Evolutionary conservation across 2,329 filamentous ascomycete species (phyloP).

Genomic region (Beauveria caledonica): DNA sequence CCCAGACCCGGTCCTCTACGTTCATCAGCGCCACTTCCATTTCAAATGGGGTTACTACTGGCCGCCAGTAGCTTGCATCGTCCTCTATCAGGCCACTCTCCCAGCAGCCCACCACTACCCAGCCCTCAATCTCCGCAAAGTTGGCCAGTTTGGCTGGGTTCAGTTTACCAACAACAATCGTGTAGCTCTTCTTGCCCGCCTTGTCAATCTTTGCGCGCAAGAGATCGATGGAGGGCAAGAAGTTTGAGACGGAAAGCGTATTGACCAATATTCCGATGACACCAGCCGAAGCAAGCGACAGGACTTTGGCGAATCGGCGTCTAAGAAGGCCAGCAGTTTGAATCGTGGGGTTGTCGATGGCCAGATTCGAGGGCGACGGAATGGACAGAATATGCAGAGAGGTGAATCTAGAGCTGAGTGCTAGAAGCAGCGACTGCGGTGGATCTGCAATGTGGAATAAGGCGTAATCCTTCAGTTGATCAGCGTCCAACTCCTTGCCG

Average conservation of each 20-base stretch:
- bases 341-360: slow-evolving; percentile 35
- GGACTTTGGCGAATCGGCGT: slow-evolving; percentile 80
- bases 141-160: slow-evolving; percentile 95
- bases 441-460: slow-evolving; percentile 82
- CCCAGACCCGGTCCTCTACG: slow-evolving; percentile 75
- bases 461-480: slow-evolving; percentile 56
- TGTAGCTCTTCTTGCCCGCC: slow-evolving; percentile 90
- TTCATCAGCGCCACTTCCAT: slow-evolving; percentile 66
- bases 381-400: slow-evolving; percentile 73
- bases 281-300: slow-evolving; percentile 68
- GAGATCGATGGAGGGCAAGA: slow-evolving; percentile 69
- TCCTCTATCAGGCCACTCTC: slow-evolving; percentile 89
- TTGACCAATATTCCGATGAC: slow-evolving; percentile 94
- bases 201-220: slow-evolving; percentile 64
- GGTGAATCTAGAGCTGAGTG: slow-evolving; percentile 72
- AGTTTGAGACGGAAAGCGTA: slow-evolving; percentile 86
- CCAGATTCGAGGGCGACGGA: slow-evolving; percentile 41
- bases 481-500: slow-evolving; percentile 30
- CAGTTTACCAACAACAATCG: slow-evolving; percentile 92
- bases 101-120: slow-evolving; percentile 98
- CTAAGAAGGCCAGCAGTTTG: slow-evolving; percentile 54
- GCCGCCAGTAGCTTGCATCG: slow-evolving; percentile 71
- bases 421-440: slow-evolving; percentile 74
- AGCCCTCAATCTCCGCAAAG: slow-evolving; percentile 89
- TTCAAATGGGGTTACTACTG: slow-evolving; percentile 93